Percentiles rank a stretch among this genome's conserved stretches.
phyloP scores from a whole-genome alignment of 768 basidiomycete species.

The Lactarius sp. region DNA sequence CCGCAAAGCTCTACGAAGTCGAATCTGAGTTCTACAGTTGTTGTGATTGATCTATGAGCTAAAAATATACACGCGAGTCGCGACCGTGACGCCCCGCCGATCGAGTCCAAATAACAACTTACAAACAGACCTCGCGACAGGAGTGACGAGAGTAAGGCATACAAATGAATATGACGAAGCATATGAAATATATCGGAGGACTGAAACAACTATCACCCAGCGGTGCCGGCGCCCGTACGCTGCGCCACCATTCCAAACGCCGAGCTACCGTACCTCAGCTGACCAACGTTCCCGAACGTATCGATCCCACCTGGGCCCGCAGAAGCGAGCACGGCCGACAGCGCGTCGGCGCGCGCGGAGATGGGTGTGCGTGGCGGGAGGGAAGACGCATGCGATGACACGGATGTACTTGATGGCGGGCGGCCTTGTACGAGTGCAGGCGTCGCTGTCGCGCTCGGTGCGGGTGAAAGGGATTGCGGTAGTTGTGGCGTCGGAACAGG shows the following conservation, averaged over 20 bases:
- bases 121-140: neutral
- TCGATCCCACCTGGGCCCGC: conserved; percentile 19
- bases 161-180: neutral
- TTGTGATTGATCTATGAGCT: too few relatives aligned
- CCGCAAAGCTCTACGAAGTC: too few relatives aligned
- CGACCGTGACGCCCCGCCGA: neutral
- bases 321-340: conserved; percentile 7
- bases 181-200: neutral
- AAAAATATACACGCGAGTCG: too few relatives aligned
- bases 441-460: conserved; percentile 15
- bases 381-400: conserved; percentile 22
- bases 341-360: conserved; percentile 12
- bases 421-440: conserved; percentile 22
- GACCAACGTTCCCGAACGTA: conserved; percentile 24
- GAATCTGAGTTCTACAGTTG: too few relatives aligned
- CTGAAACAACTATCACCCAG: neutral
- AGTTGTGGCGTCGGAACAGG: conserved; percentile 39
- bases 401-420: conserved; percentile 16
- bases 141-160: neutral
- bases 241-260: conserved; percentile 13
- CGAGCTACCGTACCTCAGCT: conserved; percentile 20
- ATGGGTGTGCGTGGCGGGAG: conserved; percentile 23
- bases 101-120: neutral
- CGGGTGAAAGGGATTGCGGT: conserved; percentile 11
- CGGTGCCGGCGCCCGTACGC: conserved; percentile 3